Evolutionary conservation across 2,329 filamentous ascomycete species (phyloP), one percentile per base, ranked within the genome.

Genomic region (Xylariaceae sp.): DNA sequence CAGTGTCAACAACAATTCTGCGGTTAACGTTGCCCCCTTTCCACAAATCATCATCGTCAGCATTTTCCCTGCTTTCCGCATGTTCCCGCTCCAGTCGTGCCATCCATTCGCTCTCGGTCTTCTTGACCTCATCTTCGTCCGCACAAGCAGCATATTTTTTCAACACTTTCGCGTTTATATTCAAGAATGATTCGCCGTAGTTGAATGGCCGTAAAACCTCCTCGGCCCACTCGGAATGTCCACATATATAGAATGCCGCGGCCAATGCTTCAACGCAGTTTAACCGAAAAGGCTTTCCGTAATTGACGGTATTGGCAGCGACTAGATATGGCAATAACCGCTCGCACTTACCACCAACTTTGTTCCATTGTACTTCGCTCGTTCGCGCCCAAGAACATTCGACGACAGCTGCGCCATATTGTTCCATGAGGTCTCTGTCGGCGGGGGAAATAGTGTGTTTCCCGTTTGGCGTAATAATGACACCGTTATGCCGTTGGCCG

Each of bases 371-470:
- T 4, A 99, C 87, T 74, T 99, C 95, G 46, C 89, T 82, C 7
- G 96, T 91, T 57, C 95, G 83, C 2, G 96, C 96, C 95, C 95
- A 99, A 20, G 91, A 96, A 70, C 93, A 96, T 77, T 99, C 95
- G 18, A 99, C 95, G 2, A 99, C 95, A 2, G 95, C 95, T 19
- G 93, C 93, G 61, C 95, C 95, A 70, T 90, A 90, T 73, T 92
- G 88, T 67, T 96, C 91, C 67, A 98, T 83, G 16, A 96, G 77
- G 48, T 89, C 86, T 54, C 80, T 80, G 75, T 99, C 95, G 49
- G 91, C 90, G 1, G 92, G 90, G 4, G 90, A 96, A 43, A 98
- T 74, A 16, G 92, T 85, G 54, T 82, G 86, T 72, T 96, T 97
- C 61, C 90, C 95, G 77, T 98, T 98, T 21, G 95, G 95, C 9